Percentiles rank a stretch among this genome's conserved stretches.
Conservation (phyloP, 306 rosid genomes). For the Bauhinia variegata region DNA sequence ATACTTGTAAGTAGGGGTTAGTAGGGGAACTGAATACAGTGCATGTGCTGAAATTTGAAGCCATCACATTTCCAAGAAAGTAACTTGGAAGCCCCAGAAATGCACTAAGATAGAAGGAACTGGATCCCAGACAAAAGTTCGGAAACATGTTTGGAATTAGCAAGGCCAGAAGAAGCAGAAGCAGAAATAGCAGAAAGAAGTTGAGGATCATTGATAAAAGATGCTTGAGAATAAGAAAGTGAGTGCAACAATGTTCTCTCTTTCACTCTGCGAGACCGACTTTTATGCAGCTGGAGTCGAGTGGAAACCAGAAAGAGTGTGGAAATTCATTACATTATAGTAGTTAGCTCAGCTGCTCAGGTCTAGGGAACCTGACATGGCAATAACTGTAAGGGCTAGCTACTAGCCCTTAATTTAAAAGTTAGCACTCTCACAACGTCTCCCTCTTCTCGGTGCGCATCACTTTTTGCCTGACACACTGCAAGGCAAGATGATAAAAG, state of each 20-base stretch:
- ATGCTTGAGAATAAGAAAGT: not conserved
- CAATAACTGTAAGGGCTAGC: constrained; percentile 38
- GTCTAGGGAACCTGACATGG: constrained; percentile 55
- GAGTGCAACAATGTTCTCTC: constrained; percentile 37
- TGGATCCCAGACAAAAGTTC: constrained; percentile 20
- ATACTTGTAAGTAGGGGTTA: no score
- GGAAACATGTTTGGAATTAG: not conserved
- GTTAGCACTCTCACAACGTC: constrained; percentile 48
- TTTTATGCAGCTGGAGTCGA: constrained; percentile 35
- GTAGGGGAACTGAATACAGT: no score
- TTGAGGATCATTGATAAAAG: no score
- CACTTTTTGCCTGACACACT: constrained; percentile 80
- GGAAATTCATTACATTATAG: constrained; percentile 26
- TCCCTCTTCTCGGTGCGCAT: constrained; percentile 53
- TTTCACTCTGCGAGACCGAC: constrained; percentile 40
- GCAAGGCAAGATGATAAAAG: constrained; percentile 77
- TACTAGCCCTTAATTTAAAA: constrained; percentile 36
- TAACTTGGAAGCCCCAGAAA: constrained; percentile 20
- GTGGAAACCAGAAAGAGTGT: constrained; percentile 16
- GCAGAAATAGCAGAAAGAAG: no score
- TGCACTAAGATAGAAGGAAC: constrained; percentile 8
- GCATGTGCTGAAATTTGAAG: not conserved
- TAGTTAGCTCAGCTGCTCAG: constrained; percentile 42
- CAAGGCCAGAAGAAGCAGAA: constrained; percentile 7
- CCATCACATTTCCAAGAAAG: constrained; percentile 35